A percentile compares a stretch with the other conserved stretches of the same genome.
Conservation (phyloP, 805 yeast genomes). For the Lipomyces kockii region DNA sequence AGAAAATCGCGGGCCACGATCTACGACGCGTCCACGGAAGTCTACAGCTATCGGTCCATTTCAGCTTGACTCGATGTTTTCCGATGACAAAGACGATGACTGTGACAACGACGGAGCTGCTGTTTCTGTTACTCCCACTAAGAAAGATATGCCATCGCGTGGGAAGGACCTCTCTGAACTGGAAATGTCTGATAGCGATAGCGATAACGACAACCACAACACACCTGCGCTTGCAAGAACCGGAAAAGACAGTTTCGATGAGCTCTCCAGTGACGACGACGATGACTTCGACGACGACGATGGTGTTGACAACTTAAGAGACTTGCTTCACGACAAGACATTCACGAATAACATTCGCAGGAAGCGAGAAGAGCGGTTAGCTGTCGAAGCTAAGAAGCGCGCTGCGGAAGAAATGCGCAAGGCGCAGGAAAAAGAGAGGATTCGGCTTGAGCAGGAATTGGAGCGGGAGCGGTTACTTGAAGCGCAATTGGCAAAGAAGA, state of each 20-base stretch:
- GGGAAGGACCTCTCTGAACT: conserved; percentile 4
- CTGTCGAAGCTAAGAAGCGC: not conserved
- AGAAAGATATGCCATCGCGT: not conserved
- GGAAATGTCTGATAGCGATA: conserved; percentile 19
- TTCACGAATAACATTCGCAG: not conserved
- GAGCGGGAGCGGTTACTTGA: conserved; percentile 5
- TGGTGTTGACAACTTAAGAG: not conserved
- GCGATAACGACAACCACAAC: conserved; percentile 17
- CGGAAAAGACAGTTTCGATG: not conserved
- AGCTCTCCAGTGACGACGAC: not conserved
- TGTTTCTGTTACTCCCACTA: not conserved
- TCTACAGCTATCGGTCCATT: conserved; percentile 2
- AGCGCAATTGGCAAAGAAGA: not conserved
- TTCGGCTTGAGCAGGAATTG: conserved; percentile 13
- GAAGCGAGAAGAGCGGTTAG: conserved; percentile 8
- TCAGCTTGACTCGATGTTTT: not conserved
- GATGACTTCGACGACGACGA: not conserved
- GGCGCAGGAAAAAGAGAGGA: conserved; percentile 9
- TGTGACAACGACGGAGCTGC: not conserved
- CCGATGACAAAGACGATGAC: conserved; percentile 6
- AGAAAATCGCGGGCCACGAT: not conserved
- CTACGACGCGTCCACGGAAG: not conserved
- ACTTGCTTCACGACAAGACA: conserved; percentile 5
- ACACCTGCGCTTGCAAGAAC: not conserved
- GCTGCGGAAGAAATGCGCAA: conserved; percentile 13